Base-by-base conservation (phyloP, 2,329 filamentous ascomycete genomes). In the Canariomyces notabilis region DNA sequence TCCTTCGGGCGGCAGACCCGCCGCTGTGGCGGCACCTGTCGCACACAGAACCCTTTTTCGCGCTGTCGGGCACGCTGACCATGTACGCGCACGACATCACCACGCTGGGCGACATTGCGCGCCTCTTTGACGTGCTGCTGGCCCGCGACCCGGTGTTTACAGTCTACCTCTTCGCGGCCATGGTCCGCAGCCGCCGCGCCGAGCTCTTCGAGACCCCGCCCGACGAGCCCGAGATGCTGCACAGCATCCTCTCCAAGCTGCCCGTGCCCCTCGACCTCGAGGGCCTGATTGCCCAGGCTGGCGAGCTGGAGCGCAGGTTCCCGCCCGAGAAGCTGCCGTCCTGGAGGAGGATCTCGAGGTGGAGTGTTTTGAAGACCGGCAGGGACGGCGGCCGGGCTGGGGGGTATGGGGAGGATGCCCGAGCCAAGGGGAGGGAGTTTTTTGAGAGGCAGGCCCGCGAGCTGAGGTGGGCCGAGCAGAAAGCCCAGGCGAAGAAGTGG, bases 81-180 rank as follows among this genome's bases (percentile, higher is more conserved):
- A 83, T 98, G 72, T 98, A 96, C 65, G 89, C 93, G 15, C 93
- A 98, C 67, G 91, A 97, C 64, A 89, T 98, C 51, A 84, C 93
- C 65, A 82, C 85, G 34, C 96, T 95, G 63, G 79, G 80, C 52
- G 86, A 91, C 56, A 97, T 98, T 60, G 80, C 89, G 26, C 81
- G 93, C 19, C 72, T 98, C 1, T 98, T 96, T 64, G 93, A 98
- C 68, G 90, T 91, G 44, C 77, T 98, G 38, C 75, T 98, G 5
- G 88, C 91, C 3, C 80, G 80, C 39, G 88, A 94, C 64, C 88
- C 90, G n/a, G 85, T 87, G 32, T 89, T 95, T 59, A 83, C 83
- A 15, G 77, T 97, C 42, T 98, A 98, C 65, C 76, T 97, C 44
- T 97, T 95, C 67, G 89, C 89, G 1, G 85, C 88, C 61, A 90